A percentile compares a stretch with the other conserved stretches of the same genome.
These are phyloP conservation scores for Paecilomyces sp. DNA, from an alignment of 2,329 filamentous ascomycete species.

Conservation along the genomic window DNA sequence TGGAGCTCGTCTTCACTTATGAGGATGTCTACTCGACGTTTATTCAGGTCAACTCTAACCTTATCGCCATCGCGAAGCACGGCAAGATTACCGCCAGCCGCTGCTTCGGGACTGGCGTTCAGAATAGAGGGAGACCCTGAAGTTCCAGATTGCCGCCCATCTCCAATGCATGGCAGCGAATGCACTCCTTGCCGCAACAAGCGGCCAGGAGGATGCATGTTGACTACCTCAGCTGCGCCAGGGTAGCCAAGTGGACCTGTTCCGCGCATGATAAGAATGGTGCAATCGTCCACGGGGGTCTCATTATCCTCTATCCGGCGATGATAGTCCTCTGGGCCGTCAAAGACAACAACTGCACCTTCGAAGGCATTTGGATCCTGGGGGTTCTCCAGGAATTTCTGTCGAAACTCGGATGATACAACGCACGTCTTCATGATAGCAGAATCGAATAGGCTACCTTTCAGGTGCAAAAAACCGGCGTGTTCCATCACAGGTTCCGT, in stretches of 20 bases:
- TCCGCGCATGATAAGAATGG: conserved; percentile 45
- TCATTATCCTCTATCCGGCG: conserved; percentile 34
- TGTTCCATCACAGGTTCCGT: conserved; percentile 40
- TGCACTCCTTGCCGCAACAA: conserved; percentile 40
- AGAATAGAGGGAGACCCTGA: conserved; percentile 50
- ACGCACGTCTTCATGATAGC: conserved; percentile 50
- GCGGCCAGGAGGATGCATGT: conserved; percentile 44
- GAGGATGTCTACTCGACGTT: conserved; percentile 44
- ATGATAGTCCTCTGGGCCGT: conserved; percentile 46
- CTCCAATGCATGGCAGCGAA: conserved; percentile 46
- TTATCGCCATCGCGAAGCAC: conserved; percentile 44
- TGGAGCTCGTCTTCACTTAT: conserved; percentile 36
- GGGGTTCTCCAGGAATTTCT: conserved; percentile 40
- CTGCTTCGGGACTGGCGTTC: conserved; percentile 51
- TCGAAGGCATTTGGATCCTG: conserved; percentile 44
- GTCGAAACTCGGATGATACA: conserved; percentile 40
- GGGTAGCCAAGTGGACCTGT: conserved; percentile 45
- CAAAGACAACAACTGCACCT: conserved; percentile 42
- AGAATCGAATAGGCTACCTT: conserved; percentile 43
- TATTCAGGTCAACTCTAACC: conserved; percentile 44
- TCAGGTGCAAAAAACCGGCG: conserved; percentile 47
- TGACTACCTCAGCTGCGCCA: conserved; percentile 46
- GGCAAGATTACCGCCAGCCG: conserved; percentile 47
- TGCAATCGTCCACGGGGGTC: conserved; percentile 32
- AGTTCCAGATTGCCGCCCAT: conserved; percentile 50